phyloP scores from a whole-genome alignment of 768 basidiomycete species.

The Mrakia gelida region DNA sequence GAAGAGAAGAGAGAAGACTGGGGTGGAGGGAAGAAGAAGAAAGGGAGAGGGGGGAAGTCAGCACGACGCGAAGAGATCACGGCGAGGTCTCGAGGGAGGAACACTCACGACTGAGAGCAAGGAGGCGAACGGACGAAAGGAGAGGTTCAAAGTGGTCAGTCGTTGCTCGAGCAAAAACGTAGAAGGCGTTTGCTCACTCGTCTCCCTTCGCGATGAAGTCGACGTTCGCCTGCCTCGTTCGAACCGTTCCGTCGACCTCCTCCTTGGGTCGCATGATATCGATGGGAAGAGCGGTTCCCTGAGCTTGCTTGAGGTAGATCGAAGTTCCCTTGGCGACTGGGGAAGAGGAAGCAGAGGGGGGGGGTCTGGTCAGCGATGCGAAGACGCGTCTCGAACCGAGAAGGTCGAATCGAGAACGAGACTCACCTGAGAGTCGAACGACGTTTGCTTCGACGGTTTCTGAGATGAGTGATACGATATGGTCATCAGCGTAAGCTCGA shows the following conservation, averaged over 20 bases:
- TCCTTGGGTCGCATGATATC: not conserved
- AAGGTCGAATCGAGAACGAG: not conserved
- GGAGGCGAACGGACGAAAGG: not conserved
- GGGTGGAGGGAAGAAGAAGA: not conserved
- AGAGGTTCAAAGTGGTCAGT: not conserved
- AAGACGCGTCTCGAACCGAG: not conserved
- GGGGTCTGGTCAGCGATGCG: not conserved
- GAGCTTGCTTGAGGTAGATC: conserved; percentile 19
- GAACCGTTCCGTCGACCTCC: conserved; percentile 13
- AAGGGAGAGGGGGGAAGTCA: not conserved
- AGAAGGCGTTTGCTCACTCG: not conserved
- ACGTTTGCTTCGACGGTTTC: conserved; percentile 21
- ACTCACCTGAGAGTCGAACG: conserved; percentile 17
- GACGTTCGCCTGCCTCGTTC: not conserved
- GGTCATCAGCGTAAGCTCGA: no score
- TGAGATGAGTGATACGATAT: not conserved
- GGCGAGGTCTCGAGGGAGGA: not conserved
- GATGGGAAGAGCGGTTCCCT: conserved; percentile 1
- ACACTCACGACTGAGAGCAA: not conserved
- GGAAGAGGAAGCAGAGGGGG: not conserved
- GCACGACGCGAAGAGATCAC: not conserved
- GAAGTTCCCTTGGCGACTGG: conserved; percentile 23
- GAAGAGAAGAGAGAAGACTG: conserved; percentile 24
- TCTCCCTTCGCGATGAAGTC: conserved; percentile 23
- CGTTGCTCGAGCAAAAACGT: not conserved